Conservation (phyloP, 179 eudicot genomes). For the Nepenthes alata region DNA sequence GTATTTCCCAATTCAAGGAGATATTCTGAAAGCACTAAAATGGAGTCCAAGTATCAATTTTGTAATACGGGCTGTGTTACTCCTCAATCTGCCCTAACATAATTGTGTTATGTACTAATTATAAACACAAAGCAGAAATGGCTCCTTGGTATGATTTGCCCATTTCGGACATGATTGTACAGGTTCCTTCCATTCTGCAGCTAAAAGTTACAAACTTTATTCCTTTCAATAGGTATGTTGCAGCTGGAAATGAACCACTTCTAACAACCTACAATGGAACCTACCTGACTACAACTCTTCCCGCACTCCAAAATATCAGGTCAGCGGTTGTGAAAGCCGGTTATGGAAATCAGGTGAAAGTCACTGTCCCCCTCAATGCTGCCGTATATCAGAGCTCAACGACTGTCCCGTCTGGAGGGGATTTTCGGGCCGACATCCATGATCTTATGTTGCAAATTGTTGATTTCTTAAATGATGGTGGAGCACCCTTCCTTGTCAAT, state of each 20-base stretch:
- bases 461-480: constrained; percentile 42
- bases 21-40: no score
- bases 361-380: constrained; percentile 59
- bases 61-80: no score
- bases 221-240: constrained; percentile 48
- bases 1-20: no score
- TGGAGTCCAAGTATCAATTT: no score
- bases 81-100: no score
- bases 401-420: constrained; percentile 54
- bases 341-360: constrained; percentile 41
- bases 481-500: constrained; percentile 66
- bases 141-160: no score
- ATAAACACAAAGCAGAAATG: no score
- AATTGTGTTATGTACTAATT: no score
- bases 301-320: constrained; percentile 71
- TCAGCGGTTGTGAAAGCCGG: constrained; percentile 54
- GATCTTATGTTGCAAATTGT: constrained; percentile 45
- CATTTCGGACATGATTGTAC: no score
- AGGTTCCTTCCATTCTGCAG: background rate
- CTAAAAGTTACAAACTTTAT: background rate
- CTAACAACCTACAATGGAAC: constrained; percentile 57
- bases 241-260: constrained; percentile 86
- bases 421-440: constrained; percentile 56
- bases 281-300: constrained; percentile 53
- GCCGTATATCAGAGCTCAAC: constrained; percentile 46